These are phyloP conservation scores for Cyclotella baltica DNA, from an alignment of 108 stramenopile genomes.

Conservation along the genomic window DNA sequence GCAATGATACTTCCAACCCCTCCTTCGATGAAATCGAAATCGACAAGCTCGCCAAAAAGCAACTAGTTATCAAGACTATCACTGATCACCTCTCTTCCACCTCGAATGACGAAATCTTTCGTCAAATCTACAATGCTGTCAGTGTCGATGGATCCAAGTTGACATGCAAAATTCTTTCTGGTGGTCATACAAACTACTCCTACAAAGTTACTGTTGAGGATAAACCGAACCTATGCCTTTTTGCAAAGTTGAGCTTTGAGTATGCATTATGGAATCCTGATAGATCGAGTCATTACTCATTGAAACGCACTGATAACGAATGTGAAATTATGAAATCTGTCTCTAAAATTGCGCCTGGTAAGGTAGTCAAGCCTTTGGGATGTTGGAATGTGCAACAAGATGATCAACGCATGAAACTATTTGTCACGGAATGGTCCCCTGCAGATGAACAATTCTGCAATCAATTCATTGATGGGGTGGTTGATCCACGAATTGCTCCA, in stretches of 20 bases:
- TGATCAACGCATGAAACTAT: conserved; percentile 54
- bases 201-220: conserved; percentile 37
- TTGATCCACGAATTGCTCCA: conserved; percentile 57
- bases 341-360: conserved; percentile 23
- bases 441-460: conserved; percentile 58
- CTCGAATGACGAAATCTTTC: no score
- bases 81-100: no score
- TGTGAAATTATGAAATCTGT: conserved; percentile 38
- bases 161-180: conserved; percentile 22
- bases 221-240: conserved; percentile 33
- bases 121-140: no score
- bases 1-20: background rate
- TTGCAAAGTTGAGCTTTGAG: conserved; percentile 49
- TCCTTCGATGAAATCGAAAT: conserved; percentile 10
- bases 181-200: conserved; percentile 46
- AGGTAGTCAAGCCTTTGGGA: conserved; percentile 38
- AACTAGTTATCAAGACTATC: no score
- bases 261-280: conserved; percentile 50
- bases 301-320: conserved; percentile 45
- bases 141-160: conserved; percentile 33
- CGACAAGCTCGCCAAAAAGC: conserved; percentile 25
- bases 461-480: conserved; percentile 58
- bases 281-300: conserved; percentile 18
- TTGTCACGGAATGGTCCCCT: conserved; percentile 57
- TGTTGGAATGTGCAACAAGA: conserved; percentile 42